Base-by-base conservation (phyloP, 129 eudicot species). In the Erigeron canadensis region DNA sequence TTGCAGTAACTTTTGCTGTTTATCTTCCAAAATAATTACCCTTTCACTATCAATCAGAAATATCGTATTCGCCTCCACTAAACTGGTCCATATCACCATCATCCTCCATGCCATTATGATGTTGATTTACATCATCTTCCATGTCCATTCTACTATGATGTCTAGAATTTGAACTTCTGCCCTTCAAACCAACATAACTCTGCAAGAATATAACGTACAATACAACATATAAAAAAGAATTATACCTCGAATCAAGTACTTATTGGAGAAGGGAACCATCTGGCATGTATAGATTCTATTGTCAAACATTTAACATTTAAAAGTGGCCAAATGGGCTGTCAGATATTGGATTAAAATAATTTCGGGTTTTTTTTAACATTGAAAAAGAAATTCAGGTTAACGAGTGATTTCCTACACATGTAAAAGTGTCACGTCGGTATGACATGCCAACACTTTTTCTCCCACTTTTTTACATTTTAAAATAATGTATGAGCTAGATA, bases 61-160 rank as follows among this genome's bases (percentile, higher is more conserved):
- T 10, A 23, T 64, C 71, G 6, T 77, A 70, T 71, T 77, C 81
- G 1, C 57, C 81, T 5, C 71, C 81, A 51, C 81, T 77, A 6
- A 63, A 77, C 41, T 71, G 81, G 41, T 69, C 81, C 81, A 77
- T 77, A 62, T 77, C 75, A 65, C 23, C 79, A 37, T 13, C 74
- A 63, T 63, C 72, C 7, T 56, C 79, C 79, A 75, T 75, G 58
- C 72, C 40, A 38, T 61, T 23, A 46, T 62, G 77, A 67, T 66
- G 79, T 37, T 74, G 77, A 12, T 34, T 56, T 42, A 56, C 69
- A 62, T 73, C 79, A 66, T 75, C 79, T 9, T 75, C 79, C 67
- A 75, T 75, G 21, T 75, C 79, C 77, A 73, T 47, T 73, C 77
- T 73, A 62, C 58, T 65, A 50, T 61, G 69, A 75, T 75, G 73